phyloP scores from a whole-genome alignment of 2,329 filamentous ascomycete genomes.

The Tolypocladium album region DNA sequence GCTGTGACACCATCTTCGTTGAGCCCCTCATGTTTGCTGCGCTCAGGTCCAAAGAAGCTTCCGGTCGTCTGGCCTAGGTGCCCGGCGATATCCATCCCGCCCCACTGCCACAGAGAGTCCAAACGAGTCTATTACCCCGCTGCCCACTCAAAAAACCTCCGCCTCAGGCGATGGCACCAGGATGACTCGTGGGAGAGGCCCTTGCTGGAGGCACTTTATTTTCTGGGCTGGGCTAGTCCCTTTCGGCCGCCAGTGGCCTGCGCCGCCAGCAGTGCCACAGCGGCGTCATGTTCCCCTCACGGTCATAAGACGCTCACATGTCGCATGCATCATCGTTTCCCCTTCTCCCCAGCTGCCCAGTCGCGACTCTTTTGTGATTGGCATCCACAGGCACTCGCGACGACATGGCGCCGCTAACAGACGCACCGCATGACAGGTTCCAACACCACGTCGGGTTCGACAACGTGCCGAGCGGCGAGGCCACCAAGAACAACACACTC shows the following conservation, averaged over 20 bases:
- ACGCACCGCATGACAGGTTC: constrained; percentile 36
- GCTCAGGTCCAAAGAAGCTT: neutral
- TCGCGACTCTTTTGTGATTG: constrained; percentile 1
- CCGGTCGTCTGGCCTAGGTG: neutral
- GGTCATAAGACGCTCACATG: neutral
- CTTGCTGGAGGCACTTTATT: neutral
- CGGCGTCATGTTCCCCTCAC: neutral
- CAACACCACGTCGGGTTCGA: constrained; percentile 50
- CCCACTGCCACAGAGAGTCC: neutral
- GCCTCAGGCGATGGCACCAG: neutral
- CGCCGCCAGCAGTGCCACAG: neutral
- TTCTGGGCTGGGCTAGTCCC: neutral
- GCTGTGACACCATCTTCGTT: neutral
- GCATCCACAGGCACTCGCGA: constrained; percentile 1
- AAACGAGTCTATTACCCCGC: neutral
- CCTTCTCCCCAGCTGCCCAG: constrained; percentile 6
- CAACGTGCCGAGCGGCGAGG: constrained; percentile 46
- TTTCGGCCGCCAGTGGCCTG: neutral
- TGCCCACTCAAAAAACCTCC: neutral
- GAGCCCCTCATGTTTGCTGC: neutral
- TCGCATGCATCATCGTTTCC: neutral
- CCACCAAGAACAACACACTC: constrained; percentile 46
- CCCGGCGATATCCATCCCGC: neutral
- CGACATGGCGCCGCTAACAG: constrained; percentile 34
- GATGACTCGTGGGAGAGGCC: neutral